Evolutionary conservation across 345 rosid species (phyloP).

Genomic region (Trapa incisa): DNA sequence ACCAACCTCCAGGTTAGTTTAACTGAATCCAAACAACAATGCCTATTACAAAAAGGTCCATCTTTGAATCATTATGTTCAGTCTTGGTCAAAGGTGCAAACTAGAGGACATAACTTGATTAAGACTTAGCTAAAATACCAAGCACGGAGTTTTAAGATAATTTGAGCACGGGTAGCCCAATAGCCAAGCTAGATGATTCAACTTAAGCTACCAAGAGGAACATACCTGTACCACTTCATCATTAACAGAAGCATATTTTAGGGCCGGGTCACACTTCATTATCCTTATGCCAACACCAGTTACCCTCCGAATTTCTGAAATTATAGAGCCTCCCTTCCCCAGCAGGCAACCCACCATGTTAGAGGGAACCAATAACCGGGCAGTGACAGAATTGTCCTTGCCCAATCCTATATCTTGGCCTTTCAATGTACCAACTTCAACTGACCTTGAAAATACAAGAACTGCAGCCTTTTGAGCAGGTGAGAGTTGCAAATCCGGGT

Average conservation of each 20-base stretch:
- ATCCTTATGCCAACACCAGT: conserved; percentile 54
- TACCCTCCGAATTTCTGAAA: conserved; percentile 64
- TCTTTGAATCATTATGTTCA: neutral
- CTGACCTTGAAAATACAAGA: conserved; percentile 57
- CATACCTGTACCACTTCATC: conserved; percentile 84
- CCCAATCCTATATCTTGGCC: conserved; percentile 31
- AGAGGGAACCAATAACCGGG: conserved; percentile 68
- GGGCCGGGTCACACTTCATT: conserved; percentile 38
- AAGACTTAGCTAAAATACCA: neutral
- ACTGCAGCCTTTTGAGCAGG: conserved; percentile 66
- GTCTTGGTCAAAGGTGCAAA: neutral
- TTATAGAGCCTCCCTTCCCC: conserved; percentile 70
- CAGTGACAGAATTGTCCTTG: conserved; percentile 36
- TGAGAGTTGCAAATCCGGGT: conserved; percentile 42
- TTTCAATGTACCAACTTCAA: conserved; percentile 47
- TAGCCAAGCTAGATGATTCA: no score
- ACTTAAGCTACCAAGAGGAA: neutral
- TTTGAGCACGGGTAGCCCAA: neutral
- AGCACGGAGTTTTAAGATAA: neutral
- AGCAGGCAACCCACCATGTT: conserved; percentile 72
- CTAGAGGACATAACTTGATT: neutral
- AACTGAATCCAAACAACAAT: neutral
- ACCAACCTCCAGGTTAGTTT: neutral
- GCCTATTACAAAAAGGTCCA: neutral
- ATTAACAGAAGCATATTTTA: conserved; percentile 49